Evolutionary conservation across 139 green algal genomes (phyloP), one percentile per base, ranked within the genome.

Genomic region (Volvox reticuliferus): DNA sequence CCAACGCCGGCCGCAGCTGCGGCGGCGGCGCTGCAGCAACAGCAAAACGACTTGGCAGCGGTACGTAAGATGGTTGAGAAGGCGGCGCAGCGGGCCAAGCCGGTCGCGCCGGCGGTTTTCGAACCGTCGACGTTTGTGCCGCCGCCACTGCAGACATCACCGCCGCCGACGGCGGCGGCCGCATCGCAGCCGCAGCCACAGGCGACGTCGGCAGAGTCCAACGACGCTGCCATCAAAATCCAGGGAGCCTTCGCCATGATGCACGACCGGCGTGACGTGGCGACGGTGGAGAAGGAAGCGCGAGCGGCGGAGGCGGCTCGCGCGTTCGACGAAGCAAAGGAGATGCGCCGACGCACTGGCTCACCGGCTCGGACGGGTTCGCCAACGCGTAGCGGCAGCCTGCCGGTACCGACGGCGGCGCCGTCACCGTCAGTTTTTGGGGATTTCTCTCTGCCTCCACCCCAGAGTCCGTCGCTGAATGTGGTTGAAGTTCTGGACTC

Each of bases 11-110:
- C 85, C 69, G 67, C 36, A 17, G 69, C 85, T 17, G 37, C 69
- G 21, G n/a, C 69, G 0, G 69, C 44, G 2, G 37, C 85, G 36
- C 26, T 61, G n/a, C 69, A 73, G 69, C 85, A 89, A 50, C 69
- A 73, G 69, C 85, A 89, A 36, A 44, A 21, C 61, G 85, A 89
- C 69, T 71, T 89, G 26, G 85, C 85, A 19, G 85, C 69, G 0
- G 44, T 89, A n/a, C 69, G 85, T 1, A 67, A 62, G 69, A 69
- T 82, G 37, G 85, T 89, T 36, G 85, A 89, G 85, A 89, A 89
- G 85, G 85, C 85, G 28, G 85, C 85, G 37, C 85, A 89, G 69
- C 67, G 85, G 5, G 85, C 18, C 69, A 89, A 82, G 36, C 18
- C 37, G 44, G 2, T 63, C 26, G 28, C 67, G 13, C 65, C 26